Percentiles rank a stretch among this genome's conserved stretches.
Evolutionary conservation across 257 asterid species (phyloP).

Genomic region (Phtheirospermum japonicum): DNA sequence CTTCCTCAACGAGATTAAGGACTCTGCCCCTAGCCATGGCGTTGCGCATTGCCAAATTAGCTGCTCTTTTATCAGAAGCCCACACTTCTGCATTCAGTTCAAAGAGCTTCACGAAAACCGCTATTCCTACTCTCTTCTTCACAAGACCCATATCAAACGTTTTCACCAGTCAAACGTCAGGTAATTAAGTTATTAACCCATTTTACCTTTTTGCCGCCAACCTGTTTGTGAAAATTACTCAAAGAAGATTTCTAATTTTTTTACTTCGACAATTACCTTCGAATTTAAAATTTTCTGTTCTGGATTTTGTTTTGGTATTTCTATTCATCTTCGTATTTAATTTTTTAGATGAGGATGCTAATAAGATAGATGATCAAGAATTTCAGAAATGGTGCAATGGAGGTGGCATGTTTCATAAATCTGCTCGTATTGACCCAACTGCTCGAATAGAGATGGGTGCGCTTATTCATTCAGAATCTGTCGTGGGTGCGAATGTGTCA

Average conservation of each 20-base stretch:
- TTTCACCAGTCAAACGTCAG: constrained; percentile 32
- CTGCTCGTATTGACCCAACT: constrained; percentile 70
- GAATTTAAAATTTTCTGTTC: no score
- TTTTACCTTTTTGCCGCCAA: constrained; percentile 14
- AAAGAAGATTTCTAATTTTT: constrained; percentile 8
- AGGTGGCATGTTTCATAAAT: constrained; percentile 71
- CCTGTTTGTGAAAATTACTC: constrained; percentile 54
- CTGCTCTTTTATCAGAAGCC: constrained; percentile 27
- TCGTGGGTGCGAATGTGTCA: constrained; percentile 58
- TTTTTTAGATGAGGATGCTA: constrained; percentile 38
- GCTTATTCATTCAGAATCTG: constrained; percentile 60
- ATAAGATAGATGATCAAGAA: constrained; percentile 35
- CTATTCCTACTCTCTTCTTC: constrained; percentile 14
- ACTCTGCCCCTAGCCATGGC: neutral
- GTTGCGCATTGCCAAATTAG: constrained; percentile 32
- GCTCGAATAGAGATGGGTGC: constrained; percentile 72
- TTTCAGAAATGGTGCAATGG: constrained; percentile 72
- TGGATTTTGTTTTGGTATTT: neutral
- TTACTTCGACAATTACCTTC: no score
- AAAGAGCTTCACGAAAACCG: constrained; percentile 9
- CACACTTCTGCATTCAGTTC: constrained; percentile 13
- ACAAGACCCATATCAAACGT: constrained; percentile 24
- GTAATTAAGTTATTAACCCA: constrained; percentile 28
- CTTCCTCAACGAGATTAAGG: no score
- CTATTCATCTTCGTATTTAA: neutral